Percentiles rank a stretch among this genome's conserved stretches.
These are phyloP conservation scores for Yarrowia bubula DNA, from an alignment of 805 yeast genomes.

Conservation along the genomic window DNA sequence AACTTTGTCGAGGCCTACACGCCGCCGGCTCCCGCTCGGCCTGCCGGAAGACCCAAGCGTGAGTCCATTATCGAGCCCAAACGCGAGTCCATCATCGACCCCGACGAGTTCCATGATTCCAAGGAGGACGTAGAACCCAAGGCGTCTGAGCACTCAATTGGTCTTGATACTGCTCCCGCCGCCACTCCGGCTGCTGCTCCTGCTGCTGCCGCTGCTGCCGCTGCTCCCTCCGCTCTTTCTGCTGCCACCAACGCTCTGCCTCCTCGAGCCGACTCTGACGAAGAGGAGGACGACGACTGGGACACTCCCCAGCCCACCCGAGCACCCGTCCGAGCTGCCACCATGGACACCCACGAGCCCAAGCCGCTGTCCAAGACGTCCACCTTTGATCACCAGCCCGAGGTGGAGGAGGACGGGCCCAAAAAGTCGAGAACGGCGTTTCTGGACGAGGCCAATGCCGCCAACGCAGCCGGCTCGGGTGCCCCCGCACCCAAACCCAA, in stretches of 20 bases:
- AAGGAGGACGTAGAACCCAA: not conserved
- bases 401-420: slow-evolving; percentile 31
- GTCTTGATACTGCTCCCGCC: not conserved
- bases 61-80: not conserved
- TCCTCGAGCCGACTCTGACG: slow-evolving; percentile 27
- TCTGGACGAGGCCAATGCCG: slow-evolving; percentile 30
- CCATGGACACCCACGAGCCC: slow-evolving; percentile 5
- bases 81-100: slow-evolving; percentile 7
- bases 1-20: slow-evolving; percentile 59
- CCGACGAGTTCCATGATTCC: slow-evolving; percentile 20
- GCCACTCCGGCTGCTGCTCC: slow-evolving; percentile 30
- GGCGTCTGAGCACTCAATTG: slow-evolving; percentile 25
- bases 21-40: slow-evolving; percentile 24
- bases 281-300: slow-evolving; percentile 29
- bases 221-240: not conserved
- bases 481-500: slow-evolving; percentile 25
- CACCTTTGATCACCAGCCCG: slow-evolving; percentile 31
- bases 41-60: slow-evolving; percentile 20
- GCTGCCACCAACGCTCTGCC: slow-evolving; percentile 7
- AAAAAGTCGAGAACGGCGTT: slow-evolving; percentile 31
- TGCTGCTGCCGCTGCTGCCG: not conserved
- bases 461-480: slow-evolving; percentile 10
- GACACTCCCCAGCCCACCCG: slow-evolving; percentile 1
- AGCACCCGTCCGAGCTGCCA: slow-evolving; percentile 15
- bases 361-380: slow-evolving; percentile 21